A percentile compares a stretch with the other conserved stretches of the same genome.
Conservation (phyloP, 208 protist species). For the Acanthamoeba culbertsoni region DNA sequence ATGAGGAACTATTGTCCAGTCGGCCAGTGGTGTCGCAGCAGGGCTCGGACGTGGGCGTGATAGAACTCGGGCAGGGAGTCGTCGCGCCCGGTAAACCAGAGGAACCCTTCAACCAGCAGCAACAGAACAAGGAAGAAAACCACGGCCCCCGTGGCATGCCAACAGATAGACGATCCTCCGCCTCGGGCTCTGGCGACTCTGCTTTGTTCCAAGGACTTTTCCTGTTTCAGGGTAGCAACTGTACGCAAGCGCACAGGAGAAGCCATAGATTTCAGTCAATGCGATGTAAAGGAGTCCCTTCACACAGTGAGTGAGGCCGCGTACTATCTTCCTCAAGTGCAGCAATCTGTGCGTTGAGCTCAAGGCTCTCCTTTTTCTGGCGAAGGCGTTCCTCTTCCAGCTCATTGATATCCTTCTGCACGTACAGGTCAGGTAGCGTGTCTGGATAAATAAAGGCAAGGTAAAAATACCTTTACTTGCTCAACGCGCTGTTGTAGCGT, state of each 20-base stretch:
- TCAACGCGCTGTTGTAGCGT: background rate
- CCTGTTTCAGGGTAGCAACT: background rate
- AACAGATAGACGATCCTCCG: background rate
- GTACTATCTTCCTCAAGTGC: background rate
- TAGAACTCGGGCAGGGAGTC: conserved; percentile 5
- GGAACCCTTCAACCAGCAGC: background rate
- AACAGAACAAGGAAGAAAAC: background rate
- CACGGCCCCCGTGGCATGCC: background rate
- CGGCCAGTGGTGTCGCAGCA: background rate
- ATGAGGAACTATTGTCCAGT: background rate
- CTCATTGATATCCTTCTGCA: background rate
- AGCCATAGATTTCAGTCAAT: background rate
- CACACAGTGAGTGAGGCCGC: background rate
- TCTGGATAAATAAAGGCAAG: background rate
- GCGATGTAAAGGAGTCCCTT: background rate
- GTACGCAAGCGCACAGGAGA: background rate
- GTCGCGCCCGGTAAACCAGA: background rate
- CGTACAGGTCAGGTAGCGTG: background rate
- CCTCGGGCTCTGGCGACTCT: background rate
- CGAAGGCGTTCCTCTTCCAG: background rate
- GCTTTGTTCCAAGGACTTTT: background rate
- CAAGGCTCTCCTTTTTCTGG: background rate
- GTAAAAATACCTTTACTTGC: background rate
- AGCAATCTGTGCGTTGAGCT: background rate
- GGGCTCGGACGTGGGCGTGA: background rate